Conservation (phyloP, 352 stramenopile genomes). For the Thalassiosira hispida region DNA sequence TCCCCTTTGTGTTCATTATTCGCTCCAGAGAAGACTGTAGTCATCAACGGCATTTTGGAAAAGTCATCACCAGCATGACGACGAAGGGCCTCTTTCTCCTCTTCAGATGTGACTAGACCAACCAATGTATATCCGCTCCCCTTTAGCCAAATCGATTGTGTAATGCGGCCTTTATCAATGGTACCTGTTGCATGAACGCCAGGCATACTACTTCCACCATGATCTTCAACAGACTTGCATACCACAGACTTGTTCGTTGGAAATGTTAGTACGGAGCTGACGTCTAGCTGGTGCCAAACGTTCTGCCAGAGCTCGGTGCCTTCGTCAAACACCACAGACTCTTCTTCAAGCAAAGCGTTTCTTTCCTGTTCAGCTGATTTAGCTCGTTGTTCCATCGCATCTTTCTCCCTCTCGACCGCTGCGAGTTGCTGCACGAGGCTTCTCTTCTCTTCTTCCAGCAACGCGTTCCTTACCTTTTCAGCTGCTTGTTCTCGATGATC, state of each 20-base stretch:
- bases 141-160: background rate
- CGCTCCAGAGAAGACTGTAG: no score
- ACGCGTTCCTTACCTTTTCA: background rate
- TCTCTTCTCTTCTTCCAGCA: background rate
- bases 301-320: constrained; percentile 5
- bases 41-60: no score
- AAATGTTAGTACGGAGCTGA: background rate
- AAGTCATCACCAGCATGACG: no score
- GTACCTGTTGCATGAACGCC: background rate
- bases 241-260: constrained; percentile 2
- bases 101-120: background rate
- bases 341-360: background rate
- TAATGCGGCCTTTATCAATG: background rate
- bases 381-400: background rate
- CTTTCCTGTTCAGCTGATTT: background rate
- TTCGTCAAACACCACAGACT: background rate
- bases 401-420: no score
- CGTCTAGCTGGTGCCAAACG: background rate
- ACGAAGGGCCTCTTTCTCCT: no score
- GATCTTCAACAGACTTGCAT: background rate
- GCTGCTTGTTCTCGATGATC: background rate
- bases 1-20: background rate
- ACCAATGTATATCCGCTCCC: background rate
- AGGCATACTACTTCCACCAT: background rate
- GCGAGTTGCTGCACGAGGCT: background rate